Base-by-base conservation (phyloP, 768 basidiomycete species). In the Collybiopsis confluens region DNA sequence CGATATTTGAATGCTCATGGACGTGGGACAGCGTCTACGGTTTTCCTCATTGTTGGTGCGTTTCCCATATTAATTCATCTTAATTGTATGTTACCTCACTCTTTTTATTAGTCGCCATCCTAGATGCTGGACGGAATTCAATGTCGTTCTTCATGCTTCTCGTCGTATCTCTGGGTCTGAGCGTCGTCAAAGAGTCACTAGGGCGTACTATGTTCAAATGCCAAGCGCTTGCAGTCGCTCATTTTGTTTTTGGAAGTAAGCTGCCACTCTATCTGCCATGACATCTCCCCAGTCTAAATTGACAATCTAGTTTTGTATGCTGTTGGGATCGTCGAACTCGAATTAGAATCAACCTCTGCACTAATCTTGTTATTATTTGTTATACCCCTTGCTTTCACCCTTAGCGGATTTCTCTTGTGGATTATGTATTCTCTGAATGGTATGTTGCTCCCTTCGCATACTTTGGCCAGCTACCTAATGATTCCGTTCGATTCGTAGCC, bases 361-460 rank as follows among this genome's bases (percentile, higher is more conserved):
- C 73, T 96, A 51, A 67, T 92, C 46, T 78, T 97, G 24, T 73
- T 99, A 56, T 65, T 97, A 60, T 93, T 98, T 65, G 90, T 98
- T 57, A 85, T 98, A 56, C 97, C 97, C 4, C 76, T 99, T 45
- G 91, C 96, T 1, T 88, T 98, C 70, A 94, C 93, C 1, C 77
- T 99, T n/a, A 96, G 93, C 54, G 86, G 87, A 1, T 99, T 98
- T 76, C 78, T 99, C 23, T 78, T 96, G 58, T 98, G 96, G 96
- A 98, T 96, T 48, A 82, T 96, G 73, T 88, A 94, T 66, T 82
- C 90, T 10, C 73, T 97, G 45, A 94, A 92, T 62, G 86, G 92
- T 92, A 57, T 26, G 77, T 68, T 33, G 50, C 37, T 45, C n/a
- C 40, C 44, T 21, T n/a, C n/a, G n/a, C 16, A 5, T 54, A 26